phyloP scores from a whole-genome alignment of 805 yeast genomes.

The Teunomyces aglyptinius region DNA sequence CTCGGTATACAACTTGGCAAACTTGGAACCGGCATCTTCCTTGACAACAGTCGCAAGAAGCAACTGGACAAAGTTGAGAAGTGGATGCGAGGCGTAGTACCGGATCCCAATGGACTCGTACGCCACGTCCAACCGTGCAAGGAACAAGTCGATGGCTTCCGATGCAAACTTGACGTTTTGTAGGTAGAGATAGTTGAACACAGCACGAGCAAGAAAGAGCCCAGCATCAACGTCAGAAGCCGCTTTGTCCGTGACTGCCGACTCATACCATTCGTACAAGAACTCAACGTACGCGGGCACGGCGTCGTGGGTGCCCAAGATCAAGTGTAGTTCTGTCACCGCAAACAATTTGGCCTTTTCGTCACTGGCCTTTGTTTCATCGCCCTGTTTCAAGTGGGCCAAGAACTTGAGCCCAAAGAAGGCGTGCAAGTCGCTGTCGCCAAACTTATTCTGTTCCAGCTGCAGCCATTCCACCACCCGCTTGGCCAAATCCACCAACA shows the following conservation, averaged over 20 bases:
- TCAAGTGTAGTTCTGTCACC: conserved; percentile 71
- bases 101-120: conserved; percentile 18
- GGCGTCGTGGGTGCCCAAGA: conserved; percentile 62
- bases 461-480: conserved; percentile 69
- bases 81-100: conserved; percentile 37
- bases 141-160: conserved; percentile 25
- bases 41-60: conserved; percentile 55
- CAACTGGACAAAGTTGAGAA: conserved; percentile 70
- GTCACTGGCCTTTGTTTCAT: conserved; percentile 15
- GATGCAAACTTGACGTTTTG: conserved; percentile 62
- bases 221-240: conserved; percentile 35
- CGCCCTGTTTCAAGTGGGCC: conserved; percentile 24
- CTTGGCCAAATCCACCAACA: conserved; percentile 63
- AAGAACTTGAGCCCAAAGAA: conserved; percentile 68
- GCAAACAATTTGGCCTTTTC: conserved; percentile 44
- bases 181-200: conserved; percentile 70
- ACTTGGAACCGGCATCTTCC: conserved; percentile 39
- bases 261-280: conserved; percentile 40
- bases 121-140: conserved; percentile 13
- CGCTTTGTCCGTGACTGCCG: too few relatives aligned
- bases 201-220: conserved; percentile 51
- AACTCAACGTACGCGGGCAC: conserved; percentile 42
- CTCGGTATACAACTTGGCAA: conserved; percentile 49
- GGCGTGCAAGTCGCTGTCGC: conserved; percentile 75
- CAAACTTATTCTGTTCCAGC: conserved; percentile 48